These are phyloP conservation scores for Cercospora sojina DNA, from an alignment of 2,329 filamentous ascomycete genomes.

Conservation along the genomic window DNA sequence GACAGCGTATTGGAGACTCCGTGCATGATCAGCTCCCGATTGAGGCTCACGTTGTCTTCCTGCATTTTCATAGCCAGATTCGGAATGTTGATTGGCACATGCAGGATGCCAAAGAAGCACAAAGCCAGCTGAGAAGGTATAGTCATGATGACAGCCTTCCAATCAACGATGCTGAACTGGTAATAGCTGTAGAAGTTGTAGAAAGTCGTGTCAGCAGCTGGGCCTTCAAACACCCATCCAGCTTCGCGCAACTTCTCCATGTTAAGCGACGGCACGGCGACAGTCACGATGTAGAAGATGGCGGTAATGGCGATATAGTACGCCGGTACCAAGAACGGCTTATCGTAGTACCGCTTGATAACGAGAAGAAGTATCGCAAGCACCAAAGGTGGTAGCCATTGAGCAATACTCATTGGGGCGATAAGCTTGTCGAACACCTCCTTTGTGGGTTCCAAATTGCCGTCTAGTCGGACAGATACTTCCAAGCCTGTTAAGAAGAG, in stretches of 20 bases:
- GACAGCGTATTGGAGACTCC: constrained; percentile 91
- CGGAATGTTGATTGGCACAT: constrained; percentile 97
- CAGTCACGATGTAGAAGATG: constrained; percentile 75
- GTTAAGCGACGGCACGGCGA: constrained; percentile 65
- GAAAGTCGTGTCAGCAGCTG: constrained; percentile 82
- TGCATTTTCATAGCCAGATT: constrained; percentile 86
- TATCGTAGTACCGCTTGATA: constrained; percentile 72
- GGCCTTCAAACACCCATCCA: constrained; percentile 91
- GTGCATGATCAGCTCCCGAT: constrained; percentile 87
- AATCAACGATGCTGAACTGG: constrained; percentile 63
- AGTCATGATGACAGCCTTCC: constrained; percentile 77
- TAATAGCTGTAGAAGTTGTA: constrained; percentile 98
- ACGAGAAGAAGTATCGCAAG: constrained; percentile 75
- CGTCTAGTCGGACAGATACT: constrained; percentile 84
- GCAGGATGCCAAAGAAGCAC: constrained; percentile 94
- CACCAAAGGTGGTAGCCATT: constrained; percentile 79
- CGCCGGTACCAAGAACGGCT: constrained; percentile 79
- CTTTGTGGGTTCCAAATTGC: constrained; percentile 77
- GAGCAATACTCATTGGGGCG: constrained; percentile 67
- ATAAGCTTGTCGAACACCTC: constrained; percentile 74
- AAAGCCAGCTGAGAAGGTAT: constrained; percentile 94
- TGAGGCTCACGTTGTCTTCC: constrained; percentile 87
- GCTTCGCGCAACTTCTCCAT: constrained; percentile 64
- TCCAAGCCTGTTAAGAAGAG: constrained; percentile 88
- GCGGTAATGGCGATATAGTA: constrained; percentile 80